Conservation (phyloP, 2,329 filamentous ascomycete genomes). For the Stagonosporopsis tanaceti region DNA sequence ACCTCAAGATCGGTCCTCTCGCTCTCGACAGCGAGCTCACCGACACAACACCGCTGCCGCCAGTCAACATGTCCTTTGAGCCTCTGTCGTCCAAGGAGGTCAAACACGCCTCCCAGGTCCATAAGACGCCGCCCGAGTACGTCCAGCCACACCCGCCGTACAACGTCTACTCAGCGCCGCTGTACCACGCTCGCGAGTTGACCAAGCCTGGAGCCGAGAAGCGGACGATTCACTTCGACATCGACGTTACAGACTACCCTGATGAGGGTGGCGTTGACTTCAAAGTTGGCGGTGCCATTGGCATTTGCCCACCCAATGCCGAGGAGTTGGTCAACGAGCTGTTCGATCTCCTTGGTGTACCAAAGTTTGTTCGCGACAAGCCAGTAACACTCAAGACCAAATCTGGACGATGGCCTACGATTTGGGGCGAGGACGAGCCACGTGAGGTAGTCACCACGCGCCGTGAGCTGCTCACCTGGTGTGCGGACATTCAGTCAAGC, state of each 20-base stretch:
- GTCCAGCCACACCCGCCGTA: conserved; percentile 96
- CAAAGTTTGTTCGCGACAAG: conserved; percentile 83
- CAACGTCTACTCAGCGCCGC: conserved; percentile 86
- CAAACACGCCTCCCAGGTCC: conserved; percentile 53
- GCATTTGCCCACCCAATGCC: conserved; percentile 89
- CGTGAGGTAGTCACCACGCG: conserved; percentile 89
- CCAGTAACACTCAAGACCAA: conserved; percentile 80
- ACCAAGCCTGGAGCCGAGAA: conserved; percentile 92
- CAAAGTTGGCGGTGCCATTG: conserved; percentile 95
- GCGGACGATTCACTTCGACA: conserved; percentile 95
- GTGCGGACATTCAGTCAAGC: conserved; percentile 90
- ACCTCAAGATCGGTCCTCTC: conserved; percentile 78
- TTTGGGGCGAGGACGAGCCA: conserved; percentile 91
- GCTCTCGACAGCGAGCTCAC: conserved; percentile 74
- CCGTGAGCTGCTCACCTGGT: conserved; percentile 94
- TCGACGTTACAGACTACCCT: conserved; percentile 95
- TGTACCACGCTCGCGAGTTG: conserved; percentile 84
- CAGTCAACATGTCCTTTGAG: conserved; percentile 76
- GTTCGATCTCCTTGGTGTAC: conserved; percentile 81
- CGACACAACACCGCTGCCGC: conserved; percentile 74
- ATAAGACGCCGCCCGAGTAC: conserved; percentile 79
- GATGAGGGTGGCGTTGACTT: conserved; percentile 86
- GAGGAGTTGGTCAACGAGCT: conserved; percentile 79
- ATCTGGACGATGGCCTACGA: conserved; percentile 90
- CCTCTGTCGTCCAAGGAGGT: conserved; percentile 58